These are phyloP conservation scores for Carex scoparia DNA, from an alignment of 176 grass and related monocot species.

Conservation along the genomic window DNA sequence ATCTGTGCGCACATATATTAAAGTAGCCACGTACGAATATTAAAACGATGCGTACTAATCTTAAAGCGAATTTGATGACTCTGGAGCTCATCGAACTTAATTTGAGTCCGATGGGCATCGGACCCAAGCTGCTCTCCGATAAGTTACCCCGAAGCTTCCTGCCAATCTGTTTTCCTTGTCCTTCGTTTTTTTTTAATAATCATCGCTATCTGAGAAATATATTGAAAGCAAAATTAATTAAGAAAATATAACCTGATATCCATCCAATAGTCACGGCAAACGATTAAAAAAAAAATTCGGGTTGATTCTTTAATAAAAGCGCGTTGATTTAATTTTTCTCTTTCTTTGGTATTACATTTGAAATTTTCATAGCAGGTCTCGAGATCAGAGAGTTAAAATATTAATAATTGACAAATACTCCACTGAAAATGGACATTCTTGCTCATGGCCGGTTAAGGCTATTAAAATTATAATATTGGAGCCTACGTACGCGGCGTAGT, in stretches of 20 bases:
- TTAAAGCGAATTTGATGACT: too few relatives aligned
- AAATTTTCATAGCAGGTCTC: not conserved
- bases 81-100: too few relatives aligned
- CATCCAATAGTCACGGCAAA: not conserved
- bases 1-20: too few relatives aligned
- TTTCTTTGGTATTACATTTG: not conserved
- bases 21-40: too few relatives aligned
- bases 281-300: not conserved
- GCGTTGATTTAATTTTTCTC: not conserved
- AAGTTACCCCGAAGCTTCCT: not conserved
- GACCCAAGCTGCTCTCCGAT: not conserved
- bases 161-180: not conserved
- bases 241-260: not conserved
- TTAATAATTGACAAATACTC: not conserved
- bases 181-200: not conserved
- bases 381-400: not conserved
- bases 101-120: too few relatives aligned
- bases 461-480: not conserved
- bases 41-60: too few relatives aligned
- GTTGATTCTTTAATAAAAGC: not conserved
- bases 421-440: not conserved
- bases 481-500: too few relatives aligned
- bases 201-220: not conserved
- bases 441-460: not conserved
- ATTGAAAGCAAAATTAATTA: not conserved